phyloP scores from a whole-genome alignment of 2,329 filamentous ascomycete species.

The Aspergillus fijiensis region DNA sequence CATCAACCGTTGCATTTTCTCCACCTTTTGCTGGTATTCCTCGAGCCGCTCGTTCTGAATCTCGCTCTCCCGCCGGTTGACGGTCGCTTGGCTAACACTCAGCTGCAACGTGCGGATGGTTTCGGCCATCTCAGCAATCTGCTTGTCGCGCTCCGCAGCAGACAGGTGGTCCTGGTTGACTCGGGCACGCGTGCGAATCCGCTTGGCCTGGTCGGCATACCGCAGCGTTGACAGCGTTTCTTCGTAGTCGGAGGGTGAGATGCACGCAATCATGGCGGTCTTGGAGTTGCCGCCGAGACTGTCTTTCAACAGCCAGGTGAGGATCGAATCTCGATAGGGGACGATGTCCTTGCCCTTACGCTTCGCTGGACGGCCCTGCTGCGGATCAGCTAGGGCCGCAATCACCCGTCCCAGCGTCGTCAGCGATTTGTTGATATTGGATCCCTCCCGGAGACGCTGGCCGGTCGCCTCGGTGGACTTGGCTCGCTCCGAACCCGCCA shows the following conservation, averaged over 20 bases:
- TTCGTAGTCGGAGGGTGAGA: constrained; percentile 92
- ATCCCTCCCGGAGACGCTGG: constrained; percentile 84
- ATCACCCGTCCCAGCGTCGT: constrained; percentile 95
- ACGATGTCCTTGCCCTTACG: constrained; percentile 72
- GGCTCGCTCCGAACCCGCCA: constrained; percentile 91
- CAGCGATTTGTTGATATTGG: constrained; percentile 98
- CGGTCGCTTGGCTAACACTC: constrained; percentile 61
- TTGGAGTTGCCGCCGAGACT: constrained; percentile 95
- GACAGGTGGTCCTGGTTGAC: constrained; percentile 96
- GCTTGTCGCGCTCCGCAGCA: constrained; percentile 87
- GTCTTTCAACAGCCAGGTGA: constrained; percentile 89
- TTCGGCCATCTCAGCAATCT: constrained; percentile 92
- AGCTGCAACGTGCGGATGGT: constrained; percentile 86
- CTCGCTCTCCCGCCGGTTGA: constrained; percentile 72
- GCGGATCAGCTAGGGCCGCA: constrained; percentile 77
- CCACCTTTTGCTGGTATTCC: constrained; percentile 89
- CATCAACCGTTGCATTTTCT: constrained; percentile 90
- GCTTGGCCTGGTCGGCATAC: constrained; percentile 96
- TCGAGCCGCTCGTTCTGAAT: constrained; percentile 81
- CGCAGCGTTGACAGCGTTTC: constrained; percentile 94
- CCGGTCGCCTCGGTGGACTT: constrained; percentile 95
- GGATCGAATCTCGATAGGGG: constrained; percentile 85
- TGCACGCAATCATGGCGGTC: constrained; percentile 98
- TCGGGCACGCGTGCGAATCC: constrained; percentile 87
- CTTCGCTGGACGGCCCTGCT: constrained; percentile 55